Conservation (phyloP, 2,329 filamentous ascomycete genomes). For the Exophiala sideris region DNA sequence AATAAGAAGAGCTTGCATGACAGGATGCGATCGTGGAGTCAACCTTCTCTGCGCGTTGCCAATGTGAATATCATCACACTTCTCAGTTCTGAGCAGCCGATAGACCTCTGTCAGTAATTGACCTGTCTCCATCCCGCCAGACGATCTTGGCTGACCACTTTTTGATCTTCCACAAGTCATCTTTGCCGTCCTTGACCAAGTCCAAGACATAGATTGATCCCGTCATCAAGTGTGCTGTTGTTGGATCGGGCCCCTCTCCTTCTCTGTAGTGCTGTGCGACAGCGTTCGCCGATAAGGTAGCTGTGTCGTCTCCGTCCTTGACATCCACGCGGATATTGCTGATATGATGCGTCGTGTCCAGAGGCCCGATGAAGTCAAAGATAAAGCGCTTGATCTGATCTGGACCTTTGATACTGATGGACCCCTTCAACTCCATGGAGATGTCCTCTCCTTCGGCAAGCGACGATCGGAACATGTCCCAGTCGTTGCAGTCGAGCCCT, state of each 20-base stretch:
- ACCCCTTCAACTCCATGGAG: constrained; percentile 22
- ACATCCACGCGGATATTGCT: constrained; percentile 29
- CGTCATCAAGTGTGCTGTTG: not conserved
- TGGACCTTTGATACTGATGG: constrained; percentile 28
- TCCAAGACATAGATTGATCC: constrained; percentile 1
- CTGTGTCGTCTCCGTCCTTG: constrained; percentile 16
- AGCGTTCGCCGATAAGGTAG: constrained; percentile 20
- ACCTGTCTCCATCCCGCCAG: not conserved
- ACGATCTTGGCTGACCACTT: not conserved
- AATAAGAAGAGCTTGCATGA: too few relatives aligned
- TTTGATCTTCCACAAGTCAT: constrained; percentile 6
- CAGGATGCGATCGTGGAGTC: too few relatives aligned
- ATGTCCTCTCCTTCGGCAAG: constrained; percentile 29
- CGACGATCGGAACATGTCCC: constrained; percentile 32
- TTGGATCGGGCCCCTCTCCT: constrained; percentile 1
- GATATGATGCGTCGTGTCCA: constrained; percentile 32
- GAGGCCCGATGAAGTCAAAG: not conserved
- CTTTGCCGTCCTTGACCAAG: not conserved
- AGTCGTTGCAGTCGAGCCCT: constrained; percentile 32
- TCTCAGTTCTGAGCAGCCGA: too few relatives aligned
- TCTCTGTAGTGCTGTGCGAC: constrained; percentile 24
- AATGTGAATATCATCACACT: too few relatives aligned
- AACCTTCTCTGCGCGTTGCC: too few relatives aligned
- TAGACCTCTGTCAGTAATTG: not conserved
- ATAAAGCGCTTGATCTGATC: constrained; percentile 23